Evolutionary conservation across 1,139 yeast species (phyloP), one percentile per base, ranked within the genome.

Genomic region (Pichia sp.): DNA sequence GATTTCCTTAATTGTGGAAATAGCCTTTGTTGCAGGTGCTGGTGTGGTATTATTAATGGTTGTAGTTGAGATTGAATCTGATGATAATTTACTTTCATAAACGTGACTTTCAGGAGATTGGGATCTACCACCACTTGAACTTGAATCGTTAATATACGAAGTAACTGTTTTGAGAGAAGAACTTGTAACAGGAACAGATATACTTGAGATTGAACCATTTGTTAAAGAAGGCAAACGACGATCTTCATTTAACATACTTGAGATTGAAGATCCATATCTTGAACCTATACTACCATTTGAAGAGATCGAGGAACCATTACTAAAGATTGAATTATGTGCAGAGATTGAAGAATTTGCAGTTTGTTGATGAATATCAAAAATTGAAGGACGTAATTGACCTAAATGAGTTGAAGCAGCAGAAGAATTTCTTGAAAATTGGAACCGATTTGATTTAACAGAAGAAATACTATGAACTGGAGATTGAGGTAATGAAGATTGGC

Each of bases 201-300:
- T n/a, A 22, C 28, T 17, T 17, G 49, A 32, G 38, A 34, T 28
- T 14, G 53, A 42, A 22, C 22, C 20, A 22, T n/a, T 28, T 17
- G 42, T n/a, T 24, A 32, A 45, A 9, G 42, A 38, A 10, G 40
- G 34, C 20, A 42, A 33, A 17, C 44, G 38, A n/a, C 33, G 35
- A 22, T 56, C 58, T 18, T 56, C 56, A 40, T 59, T 60, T 19
- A 60, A 44, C 6, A 58, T 49, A 39, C 53, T 60, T 1, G 60
- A 56, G n/a, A 60, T 54, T 15, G 63, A 59, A 1, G 58, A 55
- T 11, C 52, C 51, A 35, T 50, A 40, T 30, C 50, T 40, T 21
- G 48, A 31, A 40, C 54, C 38, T 15, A 38, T n/a, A 28, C 45
- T 36, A 27, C 40, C 37, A 19, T 14, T 17, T 18, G 52, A 46